Evolutionary conservation across 345 rosid species (phyloP), one percentile per base, ranked within the genome.

Genomic region (Atalantia buxifolia): DNA sequence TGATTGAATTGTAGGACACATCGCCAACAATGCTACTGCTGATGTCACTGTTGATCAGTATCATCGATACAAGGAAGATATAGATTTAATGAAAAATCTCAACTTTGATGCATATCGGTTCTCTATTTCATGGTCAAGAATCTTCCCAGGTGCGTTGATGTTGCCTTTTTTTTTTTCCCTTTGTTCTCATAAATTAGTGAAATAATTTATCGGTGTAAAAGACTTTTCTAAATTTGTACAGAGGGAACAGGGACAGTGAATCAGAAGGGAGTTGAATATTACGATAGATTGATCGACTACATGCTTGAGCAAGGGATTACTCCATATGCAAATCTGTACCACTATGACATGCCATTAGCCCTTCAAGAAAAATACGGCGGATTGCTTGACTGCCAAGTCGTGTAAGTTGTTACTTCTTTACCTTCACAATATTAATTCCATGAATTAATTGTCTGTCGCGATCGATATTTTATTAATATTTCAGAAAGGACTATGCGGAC

Each of bases 81-180:
- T 83, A 31, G 85, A 87, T 72, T 64, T 89, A 73, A 84, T 89
- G 89, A 77, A 70, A 14, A 76, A 75, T 9, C 67, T 87, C 59
- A 89, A 89, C 64, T 87, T 89, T 40, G 92, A 87, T 68, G 92
- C 88, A 9, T 89, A 87, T 76, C 82, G 89, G 7, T 89, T 89
- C 84, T 87, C 92, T 5, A 89, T 89, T 68, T 89, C 92, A 1
- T 89, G 90, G 90, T 81, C 88, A 13, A 84, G 92, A 75, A 89
- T 89, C 80, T 87, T 89, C 83, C 87, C 92, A n/a, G 60, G 92
- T 85, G 78, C 5, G 33, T 5, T 5, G 16, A 4, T 12, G 66
- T 27, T 27, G 2, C 18, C 4, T 27, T 3, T 6, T 62, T 27
- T 12, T 30, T 30, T 27, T 13, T 14, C 21, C n/a, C 28, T 62